These are phyloP conservation scores for Cladophialophora chaetospira DNA, from an alignment of 2,329 filamentous ascomycete genomes.

Conservation along the genomic window DNA sequence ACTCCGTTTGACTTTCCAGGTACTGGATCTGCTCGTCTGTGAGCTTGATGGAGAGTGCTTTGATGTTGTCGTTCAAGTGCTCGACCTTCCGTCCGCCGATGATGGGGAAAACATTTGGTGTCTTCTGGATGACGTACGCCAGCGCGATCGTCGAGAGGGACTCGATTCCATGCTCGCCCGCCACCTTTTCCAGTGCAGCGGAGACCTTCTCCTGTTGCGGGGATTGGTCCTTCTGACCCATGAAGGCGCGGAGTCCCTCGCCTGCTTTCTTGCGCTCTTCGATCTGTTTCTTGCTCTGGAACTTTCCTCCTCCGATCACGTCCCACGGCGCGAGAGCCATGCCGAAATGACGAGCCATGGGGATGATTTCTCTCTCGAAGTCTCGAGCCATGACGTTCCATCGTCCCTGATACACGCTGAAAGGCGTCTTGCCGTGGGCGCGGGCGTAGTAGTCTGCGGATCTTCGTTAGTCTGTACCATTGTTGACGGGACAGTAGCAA, in stretches of 20 bases:
- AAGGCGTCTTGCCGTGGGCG: conserved; percentile 43
- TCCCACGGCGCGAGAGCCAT: conserved; percentile 62
- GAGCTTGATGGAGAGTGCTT: conserved; percentile 59
- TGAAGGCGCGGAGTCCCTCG: conserved; percentile 41
- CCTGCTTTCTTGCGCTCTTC: conserved; percentile 43
- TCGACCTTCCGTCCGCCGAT: conserved; percentile 69
- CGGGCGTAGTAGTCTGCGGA: too few species aligned
- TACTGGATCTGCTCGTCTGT: conserved; percentile 56
- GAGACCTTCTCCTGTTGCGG: conserved; percentile 29
- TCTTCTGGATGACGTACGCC: conserved; percentile 73
- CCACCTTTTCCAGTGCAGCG: conserved; percentile 35
- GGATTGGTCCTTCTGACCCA: conserved; percentile 39
- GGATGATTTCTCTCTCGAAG: conserved; percentile 47
- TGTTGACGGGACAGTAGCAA: too few species aligned
- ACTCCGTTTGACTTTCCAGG: conserved; percentile 56
- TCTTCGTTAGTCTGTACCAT: too few species aligned
- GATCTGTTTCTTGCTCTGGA: conserved; percentile 52
- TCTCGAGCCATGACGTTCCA: conserved; percentile 45
- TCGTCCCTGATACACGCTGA: conserved; percentile 43
- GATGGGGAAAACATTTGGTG: conserved; percentile 72
- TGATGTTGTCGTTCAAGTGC: conserved; percentile 70
- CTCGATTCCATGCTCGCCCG: conserved; percentile 51
- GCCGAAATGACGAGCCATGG: conserved; percentile 44
- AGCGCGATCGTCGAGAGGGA: conserved; percentile 65
- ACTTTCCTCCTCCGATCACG: conserved; percentile 56